phyloP scores from a whole-genome alignment of 1,284 basidiomycete species.

The Tausonia pullulans region DNA sequence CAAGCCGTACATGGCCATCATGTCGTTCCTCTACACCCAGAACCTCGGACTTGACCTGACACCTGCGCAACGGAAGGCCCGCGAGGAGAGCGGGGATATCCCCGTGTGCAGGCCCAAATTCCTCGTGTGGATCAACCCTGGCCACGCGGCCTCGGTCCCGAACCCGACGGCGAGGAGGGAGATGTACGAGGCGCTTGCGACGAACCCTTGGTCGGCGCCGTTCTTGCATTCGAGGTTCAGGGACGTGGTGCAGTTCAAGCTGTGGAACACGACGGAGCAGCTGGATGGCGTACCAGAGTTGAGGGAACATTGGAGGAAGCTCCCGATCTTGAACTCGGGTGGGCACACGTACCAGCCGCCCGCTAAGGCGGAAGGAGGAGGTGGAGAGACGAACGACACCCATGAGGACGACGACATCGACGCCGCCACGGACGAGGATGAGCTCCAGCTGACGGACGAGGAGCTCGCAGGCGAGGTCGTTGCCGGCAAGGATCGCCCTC shows the following conservation, averaged over 20 bases:
- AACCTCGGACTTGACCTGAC: constrained; percentile 55
- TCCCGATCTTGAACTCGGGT: constrained; percentile 60
- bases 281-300: constrained; percentile 68
- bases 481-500: constrained; percentile 24
- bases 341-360: constrained; percentile 47
- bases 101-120: constrained; percentile 59
- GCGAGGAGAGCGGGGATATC: constrained; percentile 21
- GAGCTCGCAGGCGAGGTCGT: constrained; percentile 21
- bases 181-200: constrained; percentile 53
- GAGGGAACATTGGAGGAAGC: constrained; percentile 59
- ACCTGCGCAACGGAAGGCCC: constrained; percentile 17
- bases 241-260: constrained; percentile 68
- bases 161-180: constrained; percentile 57
- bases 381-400: constrained; percentile 29
- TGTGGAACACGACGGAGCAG: constrained; percentile 85
- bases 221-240: constrained; percentile 70
- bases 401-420: constrained; percentile 13
- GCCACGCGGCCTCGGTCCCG: constrained; percentile 53
- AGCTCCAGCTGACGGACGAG: constrained; percentile 15
- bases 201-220: constrained; percentile 72
- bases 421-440: constrained; percentile 21
- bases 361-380: constrained; percentile 28
- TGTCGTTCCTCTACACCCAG: constrained; percentile 70
- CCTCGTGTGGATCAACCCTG: constrained; percentile 79
- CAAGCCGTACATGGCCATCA: constrained; percentile 65